Evolutionary conservation across 805 yeast species (phyloP).

Genomic region (Schwanniomyces sp.): DNA sequence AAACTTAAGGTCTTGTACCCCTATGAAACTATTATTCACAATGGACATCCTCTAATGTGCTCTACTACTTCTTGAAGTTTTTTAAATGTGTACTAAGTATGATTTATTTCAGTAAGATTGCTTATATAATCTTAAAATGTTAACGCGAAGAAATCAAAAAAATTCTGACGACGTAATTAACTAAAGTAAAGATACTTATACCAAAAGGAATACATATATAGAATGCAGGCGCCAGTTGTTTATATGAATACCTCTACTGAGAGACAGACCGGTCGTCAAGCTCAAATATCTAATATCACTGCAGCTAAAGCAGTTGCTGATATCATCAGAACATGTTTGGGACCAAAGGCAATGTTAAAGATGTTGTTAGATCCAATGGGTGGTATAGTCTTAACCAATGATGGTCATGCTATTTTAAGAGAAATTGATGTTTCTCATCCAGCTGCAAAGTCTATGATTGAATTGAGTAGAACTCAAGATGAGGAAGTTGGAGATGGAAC

Average conservation of each 20-base stretch:
- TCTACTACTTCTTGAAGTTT: not conserved
- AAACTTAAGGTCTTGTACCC: constrained; percentile 30
- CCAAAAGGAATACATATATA: constrained; percentile 3
- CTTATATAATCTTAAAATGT: constrained; percentile 1
- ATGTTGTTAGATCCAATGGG: constrained; percentile 97
- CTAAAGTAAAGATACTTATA: not conserved
- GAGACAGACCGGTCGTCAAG: constrained; percentile 95
- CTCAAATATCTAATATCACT: constrained; percentile 93
- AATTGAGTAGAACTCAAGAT: constrained; percentile 93
- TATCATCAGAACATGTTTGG: constrained; percentile 94
- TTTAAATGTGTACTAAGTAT: not conserved
- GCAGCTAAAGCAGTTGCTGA: constrained; percentile 99
- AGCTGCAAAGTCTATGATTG: constrained; percentile 98
- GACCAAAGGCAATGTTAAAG: constrained; percentile 98
- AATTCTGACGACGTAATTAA: constrained; percentile 1
- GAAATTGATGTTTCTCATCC: constrained; percentile 98
- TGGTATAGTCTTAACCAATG: constrained; percentile 95
- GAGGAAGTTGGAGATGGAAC: constrained; percentile 99
- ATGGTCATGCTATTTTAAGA: constrained; percentile 96
- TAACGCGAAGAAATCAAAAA: constrained; percentile 3
- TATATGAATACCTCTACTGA: constrained; percentile 75
- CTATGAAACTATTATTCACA: constrained; percentile 33
- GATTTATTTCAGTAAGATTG: not conserved
- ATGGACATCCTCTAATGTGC: constrained; percentile 17
- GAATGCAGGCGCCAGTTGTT: constrained; percentile 50